These are phyloP conservation scores for Antitrichia curtipendula DNA, from an alignment of 225 moss, liverwort and hornwort species.

Conservation along the genomic window DNA sequence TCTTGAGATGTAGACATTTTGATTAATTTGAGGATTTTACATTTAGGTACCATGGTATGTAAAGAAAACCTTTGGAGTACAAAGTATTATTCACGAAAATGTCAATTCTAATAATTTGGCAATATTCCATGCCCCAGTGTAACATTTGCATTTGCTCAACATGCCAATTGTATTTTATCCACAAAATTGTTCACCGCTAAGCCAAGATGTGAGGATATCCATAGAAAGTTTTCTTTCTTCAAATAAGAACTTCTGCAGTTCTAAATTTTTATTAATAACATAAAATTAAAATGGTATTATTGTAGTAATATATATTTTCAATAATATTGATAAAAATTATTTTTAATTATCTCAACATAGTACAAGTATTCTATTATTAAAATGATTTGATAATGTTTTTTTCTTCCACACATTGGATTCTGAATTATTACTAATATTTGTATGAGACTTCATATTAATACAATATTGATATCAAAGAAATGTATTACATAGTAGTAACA, in stretches of 20 bases:
- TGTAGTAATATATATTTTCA: background rate
- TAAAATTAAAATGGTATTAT: background rate
- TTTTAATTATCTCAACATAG: too few species aligned
- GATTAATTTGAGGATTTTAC: background rate
- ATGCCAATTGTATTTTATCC: background rate
- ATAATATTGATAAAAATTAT: too few species aligned
- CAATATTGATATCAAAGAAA: background rate
- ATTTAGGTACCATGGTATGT: too few species aligned
- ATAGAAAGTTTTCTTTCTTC: too few species aligned
- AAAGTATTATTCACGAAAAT: background rate
- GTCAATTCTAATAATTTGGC: background rate
- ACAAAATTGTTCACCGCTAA: background rate
- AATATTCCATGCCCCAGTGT: background rate
- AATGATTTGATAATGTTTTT: too few species aligned
- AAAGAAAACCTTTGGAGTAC: background rate
- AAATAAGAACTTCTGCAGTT: background rate
- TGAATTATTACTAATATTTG: too few species aligned
- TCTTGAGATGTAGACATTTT: background rate
- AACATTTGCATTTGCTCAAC: background rate
- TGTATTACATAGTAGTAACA: too few species aligned
- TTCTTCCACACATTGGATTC: too few species aligned
- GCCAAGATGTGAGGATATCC: background rate
- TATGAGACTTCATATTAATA: background rate
- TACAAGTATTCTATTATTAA: too few species aligned
- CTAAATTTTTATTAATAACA: background rate